Base-by-base conservation (phyloP, 2,329 filamentous ascomycete species). In the Penicillium psychrosexuale region DNA sequence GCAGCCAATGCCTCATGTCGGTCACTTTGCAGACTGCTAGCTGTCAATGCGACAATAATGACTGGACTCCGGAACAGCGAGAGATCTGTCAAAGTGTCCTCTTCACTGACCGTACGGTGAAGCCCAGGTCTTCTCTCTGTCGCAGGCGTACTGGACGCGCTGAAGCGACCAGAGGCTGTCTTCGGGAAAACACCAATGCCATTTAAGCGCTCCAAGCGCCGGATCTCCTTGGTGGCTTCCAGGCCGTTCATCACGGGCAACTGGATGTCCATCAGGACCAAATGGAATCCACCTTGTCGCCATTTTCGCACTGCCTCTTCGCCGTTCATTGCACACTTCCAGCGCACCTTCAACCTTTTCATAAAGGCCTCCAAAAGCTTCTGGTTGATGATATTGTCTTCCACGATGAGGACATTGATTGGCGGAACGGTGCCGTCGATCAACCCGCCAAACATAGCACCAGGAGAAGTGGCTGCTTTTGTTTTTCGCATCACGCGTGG, bases 181-280 rank as follows among this genome's bases (percentile, higher is more conserved):
- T 86, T 87, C 5, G 86, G 85, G 72, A 97, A 96, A 17, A 96
- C 91, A 51, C 93, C 93, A 60, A 97, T 96, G 6, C 87, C 88
- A 71, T 97, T 97, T 59, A 96, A 82, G 47, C 90, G 83, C 75
- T 99, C 94, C 37, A 97, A 77, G 50, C 94, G 80, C 49, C 94
- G 82, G 52, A 99, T 99, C 76, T 97, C 94, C 62, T 93, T 90
- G 0, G 94, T 97, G 15, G 94, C 94, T 59, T 97, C 91, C 30
- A 99, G 78, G 0, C 94, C 94, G 64, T 88, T 96, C 92, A 99
- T 97, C 66, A 97, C 87, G 5, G 94, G 94, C 54, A 99, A 81
- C 71, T 97, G 94, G 62, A 99, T 97, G 71, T 99, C 94, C 94
- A 99, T 99, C 51, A 99, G 79, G 15, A 99, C 94, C 61, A 99